Evolutionary conservation across 352 stramenopile species (phyloP).

Genomic region (Globisporangium cylindrosporum): DNA sequence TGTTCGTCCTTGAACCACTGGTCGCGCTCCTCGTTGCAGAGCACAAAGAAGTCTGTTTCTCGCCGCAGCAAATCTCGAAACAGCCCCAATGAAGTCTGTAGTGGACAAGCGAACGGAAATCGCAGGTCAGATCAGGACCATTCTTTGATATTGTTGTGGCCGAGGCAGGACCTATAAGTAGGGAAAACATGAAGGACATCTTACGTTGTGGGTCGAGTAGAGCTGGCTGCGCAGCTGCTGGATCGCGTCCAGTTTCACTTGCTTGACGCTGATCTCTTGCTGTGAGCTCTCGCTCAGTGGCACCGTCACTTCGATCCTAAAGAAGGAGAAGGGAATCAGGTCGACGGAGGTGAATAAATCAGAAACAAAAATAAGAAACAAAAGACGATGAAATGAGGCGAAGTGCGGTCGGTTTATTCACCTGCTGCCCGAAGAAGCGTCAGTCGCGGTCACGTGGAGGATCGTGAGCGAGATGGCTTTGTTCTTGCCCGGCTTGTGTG

Average conservation of each 20-base stretch:
- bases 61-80: constrained; percentile 29
- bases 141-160: not conserved
- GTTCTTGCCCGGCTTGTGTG: constrained; percentile 10
- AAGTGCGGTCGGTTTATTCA: constrained; percentile 10
- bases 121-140: not conserved
- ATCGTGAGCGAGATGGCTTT: constrained; percentile 29
- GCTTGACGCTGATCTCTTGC: constrained; percentile 33
- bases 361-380: not conserved
- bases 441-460: constrained; percentile 29
- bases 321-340: not conserved
- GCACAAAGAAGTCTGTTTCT: constrained; percentile 48
- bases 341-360: not conserved
- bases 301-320: constrained; percentile 35
- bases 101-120: not conserved
- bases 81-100: constrained; percentile 12
- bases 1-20: constrained; percentile 63
- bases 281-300: constrained; percentile 36
- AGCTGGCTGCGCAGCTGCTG: constrained; percentile 45
- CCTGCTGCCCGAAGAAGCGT: constrained; percentile 28
- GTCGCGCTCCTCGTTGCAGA: constrained; percentile 32
- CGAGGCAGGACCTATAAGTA: not conserved
- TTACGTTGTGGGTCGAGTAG: constrained; percentile 17
- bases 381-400: not conserved
- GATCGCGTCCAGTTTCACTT: constrained; percentile 62
- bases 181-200: not conserved